Percentiles rank a stretch among this genome's conserved stretches.
Evolutionary conservation across 2,329 filamentous ascomycete species (phyloP).

Genomic region (Endoconidiophora polonica): DNA sequence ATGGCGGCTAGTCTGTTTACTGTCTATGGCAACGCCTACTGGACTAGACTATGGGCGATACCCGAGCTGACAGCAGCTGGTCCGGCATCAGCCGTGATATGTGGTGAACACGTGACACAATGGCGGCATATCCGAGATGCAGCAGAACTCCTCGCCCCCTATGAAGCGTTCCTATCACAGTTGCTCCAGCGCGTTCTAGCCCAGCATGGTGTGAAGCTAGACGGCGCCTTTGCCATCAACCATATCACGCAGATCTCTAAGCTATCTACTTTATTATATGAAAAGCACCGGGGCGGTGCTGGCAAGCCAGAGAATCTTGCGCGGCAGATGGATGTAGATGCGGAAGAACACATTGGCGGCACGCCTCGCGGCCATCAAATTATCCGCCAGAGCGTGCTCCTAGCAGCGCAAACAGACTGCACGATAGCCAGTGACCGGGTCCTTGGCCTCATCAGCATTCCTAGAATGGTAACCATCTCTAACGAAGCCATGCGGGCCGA

Average conservation of each 20-base stretch:
- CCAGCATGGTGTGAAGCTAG: conserved; percentile 10
- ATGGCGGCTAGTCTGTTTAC: conserved; percentile 11
- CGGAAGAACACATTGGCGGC: background rate
- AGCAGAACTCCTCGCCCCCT: conserved; percentile 9
- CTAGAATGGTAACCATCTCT: conserved; percentile 5
- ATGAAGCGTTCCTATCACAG: conserved; percentile 7
- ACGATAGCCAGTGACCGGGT: conserved; percentile 7
- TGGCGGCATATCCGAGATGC: conserved; percentile 12
- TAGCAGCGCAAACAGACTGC: conserved; percentile 8
- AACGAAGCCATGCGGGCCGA: background rate
- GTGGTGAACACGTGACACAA: conserved; percentile 11
- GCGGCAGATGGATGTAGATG: conserved; percentile 1
- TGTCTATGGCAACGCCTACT: conserved; percentile 11
- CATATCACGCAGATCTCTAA: conserved; percentile 8
- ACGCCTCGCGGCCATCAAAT: conserved; percentile 1
- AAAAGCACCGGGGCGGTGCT: background rate
- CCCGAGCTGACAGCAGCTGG: conserved; percentile 7
- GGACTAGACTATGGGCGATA: conserved; percentile 6
- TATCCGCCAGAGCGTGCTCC: conserved; percentile 2
- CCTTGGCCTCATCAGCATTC: conserved; percentile 7
- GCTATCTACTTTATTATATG: conserved; percentile 3
- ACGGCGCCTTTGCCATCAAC: conserved; percentile 8
- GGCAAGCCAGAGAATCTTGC: conserved; percentile 1
- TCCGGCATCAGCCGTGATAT: conserved; percentile 5
- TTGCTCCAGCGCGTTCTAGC: conserved; percentile 9